phyloP scores from a whole-genome alignment of 2,329 filamentous ascomycete genomes.

The Xylaria sp. region DNA sequence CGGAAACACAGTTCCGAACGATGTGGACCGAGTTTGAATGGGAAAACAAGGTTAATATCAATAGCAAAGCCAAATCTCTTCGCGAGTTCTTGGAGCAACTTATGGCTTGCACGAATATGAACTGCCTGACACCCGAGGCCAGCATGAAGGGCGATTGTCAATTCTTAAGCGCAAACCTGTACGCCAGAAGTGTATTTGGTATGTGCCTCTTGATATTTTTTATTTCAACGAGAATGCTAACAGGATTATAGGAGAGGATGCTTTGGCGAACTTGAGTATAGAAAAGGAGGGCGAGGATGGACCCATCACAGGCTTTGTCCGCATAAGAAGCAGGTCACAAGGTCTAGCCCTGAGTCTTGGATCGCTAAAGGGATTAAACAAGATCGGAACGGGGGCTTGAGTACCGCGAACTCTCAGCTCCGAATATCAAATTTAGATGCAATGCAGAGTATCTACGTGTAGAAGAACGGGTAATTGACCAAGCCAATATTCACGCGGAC shows the following conservation, averaged over 20 bases:
- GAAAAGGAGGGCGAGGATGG: slow-evolving; percentile 97
- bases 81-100: slow-evolving; percentile 92
- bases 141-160: slow-evolving; percentile 97
- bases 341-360: slow-evolving; percentile 93
- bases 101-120: slow-evolving; percentile 99
- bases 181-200: slow-evolving; percentile 98
- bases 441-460: slow-evolving; percentile 1
- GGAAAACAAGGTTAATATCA: slow-evolving; percentile 99
- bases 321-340: slow-evolving; percentile 96
- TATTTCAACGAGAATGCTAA: slow-evolving; percentile 31
- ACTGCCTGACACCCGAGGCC: slow-evolving; percentile 93
- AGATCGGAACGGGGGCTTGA: slow-evolving; percentile 65
- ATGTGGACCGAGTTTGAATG: slow-evolving; percentile 99
- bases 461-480: slow-evolving; percentile 14
- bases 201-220: slow-evolving; percentile 57
- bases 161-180: slow-evolving; percentile 96
- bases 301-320: slow-evolving; percentile 94
- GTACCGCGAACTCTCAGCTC: not conserved
- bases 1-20: slow-evolving; percentile 97
- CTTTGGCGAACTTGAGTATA: slow-evolving; percentile 95
- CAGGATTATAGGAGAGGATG: slow-evolving; percentile 86
- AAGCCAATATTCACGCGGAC: slow-evolving; percentile 24
- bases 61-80: slow-evolving; percentile 92
- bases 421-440: slow-evolving; percentile 26
- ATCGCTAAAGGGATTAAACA: slow-evolving; percentile 93